phyloP scores from a whole-genome alignment of 805 yeast species.

The Jamesozyma piceae region DNA sequence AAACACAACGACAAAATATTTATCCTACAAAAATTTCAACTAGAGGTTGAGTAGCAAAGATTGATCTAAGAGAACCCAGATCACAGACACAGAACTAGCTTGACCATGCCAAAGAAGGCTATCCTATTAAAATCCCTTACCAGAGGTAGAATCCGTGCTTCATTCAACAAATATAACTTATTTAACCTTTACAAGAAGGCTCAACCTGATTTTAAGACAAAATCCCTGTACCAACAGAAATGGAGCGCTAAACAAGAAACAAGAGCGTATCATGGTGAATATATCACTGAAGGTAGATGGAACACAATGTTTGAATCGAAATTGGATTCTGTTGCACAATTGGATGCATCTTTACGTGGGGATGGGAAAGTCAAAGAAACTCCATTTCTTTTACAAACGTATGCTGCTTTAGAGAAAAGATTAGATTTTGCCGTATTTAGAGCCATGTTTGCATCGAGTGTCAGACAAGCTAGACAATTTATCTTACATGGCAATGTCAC shows the following conservation, averaged over 20 bases:
- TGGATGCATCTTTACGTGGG: slow-evolving; percentile 62
- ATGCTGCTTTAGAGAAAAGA: slow-evolving; percentile 78
- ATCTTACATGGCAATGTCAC: slow-evolving; percentile 70
- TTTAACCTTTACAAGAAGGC: slow-evolving; percentile 79
- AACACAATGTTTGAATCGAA: slow-evolving; percentile 57
- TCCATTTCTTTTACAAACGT: slow-evolving; percentile 83
- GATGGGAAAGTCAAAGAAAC: slow-evolving; percentile 40
- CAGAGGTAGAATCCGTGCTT: slow-evolving; percentile 71
- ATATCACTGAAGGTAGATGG: slow-evolving; percentile 76
- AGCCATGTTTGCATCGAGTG: slow-evolving; percentile 84
- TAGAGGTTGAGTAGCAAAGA: too few species aligned
- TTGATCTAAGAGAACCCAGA: too few species aligned
- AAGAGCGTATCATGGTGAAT: slow-evolving; percentile 93
- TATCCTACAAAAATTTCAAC: too few species aligned
- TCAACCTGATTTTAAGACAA: slow-evolving; percentile 42
- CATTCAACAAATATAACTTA: slow-evolving; percentile 85
- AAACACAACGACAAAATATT: too few species aligned
- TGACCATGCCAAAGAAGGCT: slow-evolving; percentile 54
- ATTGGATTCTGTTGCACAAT: slow-evolving; percentile 77
- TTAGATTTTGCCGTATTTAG: slow-evolving; percentile 86
- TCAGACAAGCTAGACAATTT: slow-evolving; percentile 89
- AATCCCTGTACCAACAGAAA: slow-evolving; percentile 82
- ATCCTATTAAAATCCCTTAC: slow-evolving; percentile 45
- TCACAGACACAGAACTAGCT: too few species aligned
- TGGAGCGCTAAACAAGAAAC: slow-evolving; percentile 88